Evolutionary conservation across 257 asterid species (phyloP).

Genomic region (Solanum corneliomulleri): DNA sequence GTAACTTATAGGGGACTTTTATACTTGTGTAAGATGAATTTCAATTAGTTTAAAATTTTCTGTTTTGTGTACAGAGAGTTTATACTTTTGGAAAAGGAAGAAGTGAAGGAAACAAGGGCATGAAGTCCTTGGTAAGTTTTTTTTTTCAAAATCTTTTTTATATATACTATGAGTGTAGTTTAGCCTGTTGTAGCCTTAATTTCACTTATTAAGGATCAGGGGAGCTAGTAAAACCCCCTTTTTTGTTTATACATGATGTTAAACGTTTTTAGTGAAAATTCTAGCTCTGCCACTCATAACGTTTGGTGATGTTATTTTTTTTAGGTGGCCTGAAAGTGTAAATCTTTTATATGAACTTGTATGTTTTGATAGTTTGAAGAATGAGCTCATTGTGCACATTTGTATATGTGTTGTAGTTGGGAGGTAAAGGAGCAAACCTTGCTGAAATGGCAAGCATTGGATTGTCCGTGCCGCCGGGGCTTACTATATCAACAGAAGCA

Average conservation of each 20-base stretch:
- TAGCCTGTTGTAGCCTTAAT: background rate
- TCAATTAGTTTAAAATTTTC: background rate
- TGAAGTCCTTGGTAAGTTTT: slow-evolving; percentile 78
- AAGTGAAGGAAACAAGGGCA: slow-evolving; percentile 90
- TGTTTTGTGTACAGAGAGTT: slow-evolving; percentile 38
- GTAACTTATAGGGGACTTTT: background rate
- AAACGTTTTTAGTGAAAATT: background rate
- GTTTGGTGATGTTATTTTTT: background rate
- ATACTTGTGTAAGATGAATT: background rate
- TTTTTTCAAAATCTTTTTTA: background rate
- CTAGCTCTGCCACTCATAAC: background rate
- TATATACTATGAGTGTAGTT: background rate
- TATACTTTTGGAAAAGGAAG: slow-evolving; percentile 86
- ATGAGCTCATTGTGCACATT: background rate
- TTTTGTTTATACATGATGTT: background rate
- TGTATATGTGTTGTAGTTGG: slow-evolving; percentile 36
- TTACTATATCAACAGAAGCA: slow-evolving; percentile 93
- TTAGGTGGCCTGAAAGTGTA: background rate
- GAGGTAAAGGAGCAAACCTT: slow-evolving; percentile 97
- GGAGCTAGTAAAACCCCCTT: background rate
- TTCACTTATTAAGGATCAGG: background rate
- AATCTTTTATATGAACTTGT: background rate
- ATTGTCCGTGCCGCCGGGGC: slow-evolving; percentile 90
- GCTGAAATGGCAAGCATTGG: slow-evolving; percentile 99
- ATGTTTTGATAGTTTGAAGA: background rate